Base-by-base conservation (phyloP, 2,329 filamentous ascomycete genomes). In the Tolypocladium sp. region DNA sequence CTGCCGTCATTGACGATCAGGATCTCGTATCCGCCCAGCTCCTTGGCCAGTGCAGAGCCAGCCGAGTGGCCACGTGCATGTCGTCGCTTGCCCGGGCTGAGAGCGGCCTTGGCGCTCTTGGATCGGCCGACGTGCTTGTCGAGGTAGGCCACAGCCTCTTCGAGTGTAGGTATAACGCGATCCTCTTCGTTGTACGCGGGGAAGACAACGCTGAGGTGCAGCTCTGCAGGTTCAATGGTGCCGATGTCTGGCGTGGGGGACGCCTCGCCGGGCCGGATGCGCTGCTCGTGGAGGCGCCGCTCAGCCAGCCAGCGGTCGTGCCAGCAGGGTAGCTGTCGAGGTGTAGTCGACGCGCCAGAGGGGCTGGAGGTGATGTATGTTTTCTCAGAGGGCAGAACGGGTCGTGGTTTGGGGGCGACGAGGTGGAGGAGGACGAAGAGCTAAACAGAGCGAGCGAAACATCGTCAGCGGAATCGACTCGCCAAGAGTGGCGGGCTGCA, bases 161-260 rank as follows among this genome's bases (percentile, higher is more conserved):
- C 87, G 15, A 99, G 80, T 76, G 96, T 96, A 13, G 87, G 88
- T 15, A 85, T 81, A 54, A 99, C 81, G 37, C 94, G 86, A 60
- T 89, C 82, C 71, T 93, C 88, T 70, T 99, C 94, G 66, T 99
- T 99, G 81, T 92, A 99, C 12, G 94, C 94, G 0, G 94, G 94
- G 51, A 99, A 88, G 0, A 99, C 91, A 9, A 97, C 86, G 58
- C 90, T 94, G 79, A 99, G 86, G 70, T 89, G 89, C n/a, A 97
- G 75, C 62, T 92, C 86, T 17, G 92, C 83, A 2, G 87, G 81
- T 63, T 92, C 88, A 58, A 95, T 88, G 52, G 78, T 74, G 64
- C 84, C 81, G 20, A 80, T 73, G 63, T 85, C 78, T 44, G 73
- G 72, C 4, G 73, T 69, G 52, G 73, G 71, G 63, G 71, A 73